Percentiles rank a stretch among this genome's conserved stretches.
phyloP scores from a whole-genome alignment of 2,329 filamentous ascomycete species.

The Arthrinium puccinioides region DNA sequence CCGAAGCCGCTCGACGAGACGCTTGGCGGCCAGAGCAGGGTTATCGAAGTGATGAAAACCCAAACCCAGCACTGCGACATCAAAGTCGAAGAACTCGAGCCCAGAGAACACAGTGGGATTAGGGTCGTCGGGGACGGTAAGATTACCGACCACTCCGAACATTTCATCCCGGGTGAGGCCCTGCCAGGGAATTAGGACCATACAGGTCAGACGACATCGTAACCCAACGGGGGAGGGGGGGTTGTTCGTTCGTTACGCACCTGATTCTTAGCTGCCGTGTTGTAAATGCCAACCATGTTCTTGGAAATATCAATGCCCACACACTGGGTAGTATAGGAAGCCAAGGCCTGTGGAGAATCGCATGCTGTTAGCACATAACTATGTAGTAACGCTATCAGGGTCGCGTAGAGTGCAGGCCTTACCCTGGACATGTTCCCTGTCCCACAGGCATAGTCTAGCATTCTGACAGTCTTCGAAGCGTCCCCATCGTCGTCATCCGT shows the following conservation, averaged over 20 bases:
- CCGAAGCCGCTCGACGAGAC: conserved; percentile 54
- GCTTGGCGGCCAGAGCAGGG: conserved; percentile 49
- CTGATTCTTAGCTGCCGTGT: conserved; percentile 48
- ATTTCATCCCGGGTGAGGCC: conserved; percentile 45
- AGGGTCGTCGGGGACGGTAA: conserved; percentile 37
- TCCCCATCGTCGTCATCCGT: conserved; percentile 28
- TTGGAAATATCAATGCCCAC: conserved; percentile 65
- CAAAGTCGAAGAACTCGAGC: conserved; percentile 61
- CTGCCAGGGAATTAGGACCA: conserved; percentile 17
- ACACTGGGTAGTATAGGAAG: conserved; percentile 54
- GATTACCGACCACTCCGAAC: conserved; percentile 50
- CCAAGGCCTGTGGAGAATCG: conserved; percentile 39
- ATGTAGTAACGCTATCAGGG: neutral
- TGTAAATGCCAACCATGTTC: conserved; percentile 64
- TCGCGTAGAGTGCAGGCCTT: conserved; percentile 15
- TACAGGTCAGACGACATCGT: neutral
- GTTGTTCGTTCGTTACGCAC: no score
- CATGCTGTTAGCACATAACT: conserved; percentile 1
- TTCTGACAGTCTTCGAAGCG: conserved; percentile 19
- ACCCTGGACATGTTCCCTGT: conserved; percentile 60
- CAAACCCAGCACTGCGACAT: conserved; percentile 55
- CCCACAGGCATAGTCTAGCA: conserved; percentile 74
- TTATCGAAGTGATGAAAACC: conserved; percentile 64
- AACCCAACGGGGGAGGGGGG: neutral
- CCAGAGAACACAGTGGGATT: conserved; percentile 49